phyloP scores from a whole-genome alignment of 257 asterid genomes.

The Linderniella brevidens region DNA sequence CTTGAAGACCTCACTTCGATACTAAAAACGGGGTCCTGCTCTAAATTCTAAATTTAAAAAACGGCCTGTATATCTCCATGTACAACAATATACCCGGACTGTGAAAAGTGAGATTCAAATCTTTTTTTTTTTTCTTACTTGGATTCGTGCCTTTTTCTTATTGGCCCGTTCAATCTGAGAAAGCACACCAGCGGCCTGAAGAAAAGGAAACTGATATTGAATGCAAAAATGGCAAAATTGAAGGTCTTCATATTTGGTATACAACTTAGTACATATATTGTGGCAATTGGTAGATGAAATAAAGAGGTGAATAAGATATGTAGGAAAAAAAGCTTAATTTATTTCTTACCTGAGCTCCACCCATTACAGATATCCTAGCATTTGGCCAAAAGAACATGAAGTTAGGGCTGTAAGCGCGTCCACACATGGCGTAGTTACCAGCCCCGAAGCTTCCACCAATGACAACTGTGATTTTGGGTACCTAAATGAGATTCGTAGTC shows the following conservation, averaged over 20 bases:
- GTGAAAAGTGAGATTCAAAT: too few relatives aligned
- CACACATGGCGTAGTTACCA: constrained; percentile 98
- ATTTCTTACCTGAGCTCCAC: constrained; percentile 79
- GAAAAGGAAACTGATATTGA: background rate
- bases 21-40: too few relatives aligned
- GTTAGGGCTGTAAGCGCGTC: constrained; percentile 94
- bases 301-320: too few relatives aligned
- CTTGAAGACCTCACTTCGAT: too few relatives aligned
- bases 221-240: too few relatives aligned
- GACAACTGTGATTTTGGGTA: constrained; percentile 75
- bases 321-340: background rate
- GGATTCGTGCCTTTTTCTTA: constrained; percentile 50
- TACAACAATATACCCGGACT: too few relatives aligned
- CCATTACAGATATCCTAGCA: constrained; percentile 95
- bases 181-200: constrained; percentile 96
- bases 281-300: too few relatives aligned
- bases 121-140: constrained; percentile 19
- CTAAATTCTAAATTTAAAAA: too few relatives aligned
- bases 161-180: constrained; percentile 65
- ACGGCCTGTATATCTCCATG: too few relatives aligned
- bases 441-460: constrained; percentile 99
- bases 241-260: too few relatives aligned
- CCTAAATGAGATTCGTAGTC: constrained; percentile 28
- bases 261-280: too few relatives aligned
- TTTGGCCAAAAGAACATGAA: constrained; percentile 97